Evolutionary conservation across 2,329 filamentous ascomycete genomes (phyloP), one percentile per base, ranked within the genome.

Genomic region (Coniochaeta sp.): DNA sequence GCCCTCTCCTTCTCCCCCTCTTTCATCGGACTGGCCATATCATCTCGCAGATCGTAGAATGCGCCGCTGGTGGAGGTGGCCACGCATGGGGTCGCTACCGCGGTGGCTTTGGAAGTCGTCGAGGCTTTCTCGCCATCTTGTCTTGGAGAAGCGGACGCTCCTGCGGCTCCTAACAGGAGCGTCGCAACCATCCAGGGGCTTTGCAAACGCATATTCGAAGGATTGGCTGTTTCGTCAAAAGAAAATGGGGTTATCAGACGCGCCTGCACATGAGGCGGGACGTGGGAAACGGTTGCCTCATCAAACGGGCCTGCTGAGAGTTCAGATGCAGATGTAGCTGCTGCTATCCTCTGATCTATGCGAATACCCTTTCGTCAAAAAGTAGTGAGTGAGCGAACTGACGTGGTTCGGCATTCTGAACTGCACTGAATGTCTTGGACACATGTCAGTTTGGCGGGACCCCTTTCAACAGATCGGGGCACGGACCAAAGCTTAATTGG

Each of bases 11-110:
- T 81, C 32, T 70, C 69, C 6, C 74, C 77, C 54, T 81, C 75
- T 24, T 75, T 72, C 4, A 74, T 70, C 17, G 70, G 67, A 30
- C 79, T 69, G 32, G 82, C 83, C 38, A 74, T 81, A 65, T 84
- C 82, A 2, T 81, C 79, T 28, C 82, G 77, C 57, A 86, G 73
- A 63, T 86, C 83, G 69, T 82, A 86, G 72, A 84, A 86, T 34
- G 81, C 79, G 58, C 83, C 83, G 61, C 74, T 80, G 3, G 79
- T 79, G 12, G 82, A 81, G 8, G 81, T 79, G 0, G 83, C 83
- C 8, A 83, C 85, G 67, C 83, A 86, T 34, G 79, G 75, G 28
- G 78, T 78, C 9, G 72, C 73, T 30, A 74, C 74, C 1, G 77
- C 70, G 1, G 80, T 80, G 1, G 76, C 68, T 12, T 59, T 59